These are phyloP conservation scores for Pseudisothecium myosuroides DNA, from an alignment of 225 moss, liverwort and hornwort genomes.

Conservation along the genomic window DNA sequence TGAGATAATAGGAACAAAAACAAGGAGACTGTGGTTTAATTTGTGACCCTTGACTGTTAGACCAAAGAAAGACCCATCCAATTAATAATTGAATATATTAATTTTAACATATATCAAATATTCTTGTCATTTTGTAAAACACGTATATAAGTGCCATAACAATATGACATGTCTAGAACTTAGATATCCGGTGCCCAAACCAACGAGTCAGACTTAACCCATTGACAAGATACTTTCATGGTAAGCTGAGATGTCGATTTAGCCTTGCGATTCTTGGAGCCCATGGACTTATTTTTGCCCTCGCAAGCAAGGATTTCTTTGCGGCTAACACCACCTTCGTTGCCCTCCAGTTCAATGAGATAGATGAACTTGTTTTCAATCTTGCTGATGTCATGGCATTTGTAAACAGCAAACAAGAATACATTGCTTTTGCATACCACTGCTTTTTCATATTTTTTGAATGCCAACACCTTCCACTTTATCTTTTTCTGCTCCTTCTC, in stretches of 20 bases:
- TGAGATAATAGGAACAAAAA: neutral
- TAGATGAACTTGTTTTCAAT: neutral
- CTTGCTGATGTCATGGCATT: neutral
- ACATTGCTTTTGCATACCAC: neutral
- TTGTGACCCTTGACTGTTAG: too few species aligned
- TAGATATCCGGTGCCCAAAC: neutral
- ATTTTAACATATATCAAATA: neutral
- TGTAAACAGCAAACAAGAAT: neutral
- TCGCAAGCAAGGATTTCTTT: neutral
- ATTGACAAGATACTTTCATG: neutral
- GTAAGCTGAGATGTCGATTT: neutral
- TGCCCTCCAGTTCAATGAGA: neutral
- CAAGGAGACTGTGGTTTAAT: neutral
- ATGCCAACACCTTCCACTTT: neutral
- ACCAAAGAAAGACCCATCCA: accelerated
- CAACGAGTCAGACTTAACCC: neutral
- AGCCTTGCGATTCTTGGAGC: accelerated
- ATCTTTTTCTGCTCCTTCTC: neutral
- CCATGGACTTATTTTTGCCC: neutral
- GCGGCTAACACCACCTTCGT: neutral
- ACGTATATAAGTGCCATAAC: neutral
- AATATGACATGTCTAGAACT: neutral
- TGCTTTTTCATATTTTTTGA: neutral
- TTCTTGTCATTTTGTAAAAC: neutral
- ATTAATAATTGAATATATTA: neutral